Evolutionary conservation across 108 stramenopile genomes (phyloP).

Genomic region (Asterionellopsis glacialis): DNA sequence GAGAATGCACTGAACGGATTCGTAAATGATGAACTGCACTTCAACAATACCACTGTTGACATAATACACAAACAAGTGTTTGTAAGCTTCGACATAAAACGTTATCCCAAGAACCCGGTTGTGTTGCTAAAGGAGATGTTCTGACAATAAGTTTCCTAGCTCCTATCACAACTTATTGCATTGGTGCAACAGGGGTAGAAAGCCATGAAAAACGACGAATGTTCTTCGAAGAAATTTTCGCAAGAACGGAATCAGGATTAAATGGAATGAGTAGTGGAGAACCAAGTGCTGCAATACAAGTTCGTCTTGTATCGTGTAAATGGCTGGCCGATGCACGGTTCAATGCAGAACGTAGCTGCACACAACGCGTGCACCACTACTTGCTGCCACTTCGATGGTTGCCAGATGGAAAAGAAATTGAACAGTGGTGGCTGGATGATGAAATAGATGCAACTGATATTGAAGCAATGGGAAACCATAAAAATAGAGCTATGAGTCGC

Average conservation of each 20-base stretch:
- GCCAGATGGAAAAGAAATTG: slow-evolving; percentile 21
- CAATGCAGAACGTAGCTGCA: slow-evolving; percentile 63
- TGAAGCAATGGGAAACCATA: neutral
- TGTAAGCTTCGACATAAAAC: slow-evolving; percentile 44
- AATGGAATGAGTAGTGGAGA: neutral
- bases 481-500: slow-evolving; percentile 2
- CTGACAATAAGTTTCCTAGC: slow-evolving; percentile 9
- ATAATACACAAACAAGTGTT: slow-evolving; percentile 35
- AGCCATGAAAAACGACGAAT: neutral
- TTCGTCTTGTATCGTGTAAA: neutral
- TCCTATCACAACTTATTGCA: neutral
- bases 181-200: neutral
- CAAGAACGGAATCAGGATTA: neutral
- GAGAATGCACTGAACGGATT: no score
- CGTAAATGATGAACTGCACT: no score
- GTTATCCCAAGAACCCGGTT: slow-evolving; percentile 51
- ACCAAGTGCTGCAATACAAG: neutral
- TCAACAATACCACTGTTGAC: no score
- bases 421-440: slow-evolving; percentile 25
- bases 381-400: slow-evolving; percentile 64
- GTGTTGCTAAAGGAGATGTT: slow-evolving; percentile 29
- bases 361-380: slow-evolving; percentile 66
- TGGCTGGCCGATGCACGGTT: slow-evolving; percentile 20
- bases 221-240: neutral
- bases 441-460: slow-evolving; percentile 1